A percentile compares a stretch with the other conserved stretches of the same genome.
Evolutionary conservation across 176 grass and related monocot species (phyloP).

Genomic region (Rhynchospora pubera): DNA sequence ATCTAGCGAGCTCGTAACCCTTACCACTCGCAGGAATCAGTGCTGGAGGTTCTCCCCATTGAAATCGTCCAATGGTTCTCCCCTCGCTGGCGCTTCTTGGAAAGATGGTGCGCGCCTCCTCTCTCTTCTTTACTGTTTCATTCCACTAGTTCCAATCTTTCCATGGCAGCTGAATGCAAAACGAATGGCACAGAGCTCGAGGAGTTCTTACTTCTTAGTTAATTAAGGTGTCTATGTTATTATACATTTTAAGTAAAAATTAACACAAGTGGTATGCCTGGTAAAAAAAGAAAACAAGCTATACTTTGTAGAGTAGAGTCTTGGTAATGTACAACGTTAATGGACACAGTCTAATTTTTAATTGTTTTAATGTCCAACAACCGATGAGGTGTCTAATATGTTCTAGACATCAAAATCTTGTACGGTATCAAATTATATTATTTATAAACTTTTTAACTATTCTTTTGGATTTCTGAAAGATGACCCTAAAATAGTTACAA

Average conservation of each 20-base stretch:
- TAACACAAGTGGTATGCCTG: neutral
- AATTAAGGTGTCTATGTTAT: neutral
- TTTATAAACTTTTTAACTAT: too few relatives aligned
- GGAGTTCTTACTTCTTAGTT: neutral
- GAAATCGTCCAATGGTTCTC: constrained; percentile 51
- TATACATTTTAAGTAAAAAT: neutral
- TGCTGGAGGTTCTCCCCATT: constrained; percentile 24
- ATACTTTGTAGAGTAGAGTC: neutral
- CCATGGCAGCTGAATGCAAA: too few relatives aligned
- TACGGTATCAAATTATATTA: too few relatives aligned
- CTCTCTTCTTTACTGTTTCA: neutral
- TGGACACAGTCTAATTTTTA: too few relatives aligned
- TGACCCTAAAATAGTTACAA: too few relatives aligned
- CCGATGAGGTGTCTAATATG: too few relatives aligned
- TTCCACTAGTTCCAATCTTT: neutral
- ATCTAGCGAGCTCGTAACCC: neutral
- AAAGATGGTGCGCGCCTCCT: constrained; percentile 24
- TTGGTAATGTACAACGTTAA: too few relatives aligned
- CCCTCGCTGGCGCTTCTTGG: constrained; percentile 50
- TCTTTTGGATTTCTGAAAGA: too few relatives aligned
- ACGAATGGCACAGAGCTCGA: too few relatives aligned
- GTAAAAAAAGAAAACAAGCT: neutral
- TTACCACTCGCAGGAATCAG: constrained; percentile 10
- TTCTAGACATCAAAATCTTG: too few relatives aligned
- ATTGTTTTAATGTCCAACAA: too few relatives aligned